phyloP scores from a whole-genome alignment of 2,329 filamentous ascomycete genomes.

The Paraphaeosphaeria sporulosa region DNA sequence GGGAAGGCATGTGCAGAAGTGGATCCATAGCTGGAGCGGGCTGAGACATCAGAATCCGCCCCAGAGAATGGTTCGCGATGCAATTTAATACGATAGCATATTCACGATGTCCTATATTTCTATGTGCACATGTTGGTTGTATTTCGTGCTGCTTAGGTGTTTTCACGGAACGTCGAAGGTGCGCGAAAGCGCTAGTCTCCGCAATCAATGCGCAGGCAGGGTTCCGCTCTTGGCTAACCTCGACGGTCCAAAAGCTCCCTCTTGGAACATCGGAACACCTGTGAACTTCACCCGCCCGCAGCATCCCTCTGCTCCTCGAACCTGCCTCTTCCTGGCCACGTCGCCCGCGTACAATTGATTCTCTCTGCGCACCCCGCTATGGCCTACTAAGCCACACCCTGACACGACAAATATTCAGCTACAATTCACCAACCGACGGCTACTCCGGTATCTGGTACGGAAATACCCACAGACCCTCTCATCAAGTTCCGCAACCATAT shows the following conservation, averaged over 20 bases:
- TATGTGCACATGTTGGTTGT: neutral
- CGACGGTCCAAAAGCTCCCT: slow-evolving; percentile 1
- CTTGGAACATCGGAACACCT: slow-evolving; percentile 12
- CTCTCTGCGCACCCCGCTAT: slow-evolving; percentile 8
- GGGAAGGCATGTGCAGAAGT: neutral
- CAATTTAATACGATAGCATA: too few species aligned
- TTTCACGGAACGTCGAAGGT: too few species aligned
- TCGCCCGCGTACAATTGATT: slow-evolving; percentile 12
- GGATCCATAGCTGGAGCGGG: neutral
- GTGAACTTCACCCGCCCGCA: slow-evolving; percentile 3
- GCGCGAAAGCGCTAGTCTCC: slow-evolving; percentile 2
- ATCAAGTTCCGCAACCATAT: neutral
- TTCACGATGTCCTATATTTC: too few species aligned
- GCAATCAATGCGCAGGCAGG: slow-evolving; percentile 4
- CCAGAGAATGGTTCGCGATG: neutral
- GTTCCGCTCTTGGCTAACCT: slow-evolving; percentile 9
- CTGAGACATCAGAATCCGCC: neutral
- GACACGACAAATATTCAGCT: slow-evolving; percentile 1
- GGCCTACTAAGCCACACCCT: slow-evolving; percentile 12
- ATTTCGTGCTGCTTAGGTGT: too few species aligned
- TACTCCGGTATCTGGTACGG: slow-evolving; percentile 15
- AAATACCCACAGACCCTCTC: neutral
- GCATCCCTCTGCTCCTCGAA: slow-evolving; percentile 2
- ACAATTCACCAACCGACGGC: neutral
- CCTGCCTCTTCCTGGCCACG: slow-evolving; percentile 2